Percentiles rank a stretch among this genome's conserved stretches.
Conservation (phyloP, 2,329 filamentous ascomycete genomes). For the Aspergillus brasiliensis region DNA sequence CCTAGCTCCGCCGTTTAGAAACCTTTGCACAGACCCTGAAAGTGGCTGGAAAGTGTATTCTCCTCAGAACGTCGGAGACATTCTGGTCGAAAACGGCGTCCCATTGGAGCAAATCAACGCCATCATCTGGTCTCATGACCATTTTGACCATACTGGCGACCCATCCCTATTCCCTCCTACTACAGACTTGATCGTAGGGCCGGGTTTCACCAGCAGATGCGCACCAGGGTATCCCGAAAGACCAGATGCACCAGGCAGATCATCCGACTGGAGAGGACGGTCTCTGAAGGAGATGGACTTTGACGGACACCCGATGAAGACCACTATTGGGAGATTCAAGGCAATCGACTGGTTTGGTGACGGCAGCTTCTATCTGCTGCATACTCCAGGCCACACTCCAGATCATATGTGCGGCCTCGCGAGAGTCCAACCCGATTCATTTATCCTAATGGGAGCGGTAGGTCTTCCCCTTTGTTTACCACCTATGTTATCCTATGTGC, state of each 20-base stretch:
- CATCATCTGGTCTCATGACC: conserved; percentile 28
- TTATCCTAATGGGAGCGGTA: conserved; percentile 30
- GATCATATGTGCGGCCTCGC: conserved; percentile 23
- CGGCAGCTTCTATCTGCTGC: conserved; percentile 58
- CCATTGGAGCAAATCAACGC: not conserved
- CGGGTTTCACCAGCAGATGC: conserved; percentile 20
- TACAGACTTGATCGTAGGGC: conserved; percentile 36
- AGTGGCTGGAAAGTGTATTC: not conserved
- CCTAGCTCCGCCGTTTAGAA: conserved; percentile 25
- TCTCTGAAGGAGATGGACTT: conserved; percentile 19
- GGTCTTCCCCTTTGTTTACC: no score
- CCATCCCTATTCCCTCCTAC: conserved; percentile 45
- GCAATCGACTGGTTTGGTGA: conserved; percentile 58
- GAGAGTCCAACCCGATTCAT: conserved; percentile 22
- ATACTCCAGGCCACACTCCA: conserved; percentile 34
- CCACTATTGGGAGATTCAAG: conserved; percentile 36
- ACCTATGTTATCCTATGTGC: no score
- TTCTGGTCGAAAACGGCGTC: not conserved
- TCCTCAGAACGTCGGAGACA: not conserved
- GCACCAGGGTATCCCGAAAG: conserved; percentile 24
- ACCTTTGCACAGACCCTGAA: not conserved
- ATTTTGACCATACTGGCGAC: conserved; percentile 49
- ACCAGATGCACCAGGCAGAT: conserved; percentile 3
- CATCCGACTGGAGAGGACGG: conserved; percentile 17
- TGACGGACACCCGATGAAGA: not conserved